These are phyloP conservation scores for Neodidymelliopsis sp. DNA, from an alignment of 2,329 filamentous ascomycete species.

Conservation along the genomic window DNA sequence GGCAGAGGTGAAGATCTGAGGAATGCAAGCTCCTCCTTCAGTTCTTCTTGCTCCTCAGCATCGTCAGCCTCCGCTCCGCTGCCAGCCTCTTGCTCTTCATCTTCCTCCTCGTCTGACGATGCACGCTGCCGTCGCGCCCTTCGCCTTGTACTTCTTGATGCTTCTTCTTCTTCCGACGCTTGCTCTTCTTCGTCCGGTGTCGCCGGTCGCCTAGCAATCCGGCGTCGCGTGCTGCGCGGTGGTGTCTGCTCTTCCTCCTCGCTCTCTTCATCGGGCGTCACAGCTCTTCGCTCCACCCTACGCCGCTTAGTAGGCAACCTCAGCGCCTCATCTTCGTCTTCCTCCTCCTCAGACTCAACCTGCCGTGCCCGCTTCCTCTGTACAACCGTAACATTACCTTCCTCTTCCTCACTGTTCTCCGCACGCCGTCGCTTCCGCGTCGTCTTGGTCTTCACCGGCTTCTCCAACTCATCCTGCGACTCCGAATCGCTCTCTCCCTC, in stretches of 20 bases:
- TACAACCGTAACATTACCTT: conserved; percentile 22
- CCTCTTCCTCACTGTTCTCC: conserved; percentile 13
- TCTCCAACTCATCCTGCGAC: conserved; percentile 21
- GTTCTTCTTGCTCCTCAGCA: conserved; percentile 47
- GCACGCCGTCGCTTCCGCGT: conserved; percentile 29
- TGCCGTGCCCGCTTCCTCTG: conserved; percentile 21
- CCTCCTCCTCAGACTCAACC: conserved; percentile 7
- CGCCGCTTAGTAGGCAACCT: conserved; percentile 17
- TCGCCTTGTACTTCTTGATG: conserved; percentile 7
- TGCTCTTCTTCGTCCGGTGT: conserved; percentile 14
- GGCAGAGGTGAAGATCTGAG: conserved; percentile 46
- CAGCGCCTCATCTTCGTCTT: not conserved
- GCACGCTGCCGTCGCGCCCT: conserved; percentile 36
- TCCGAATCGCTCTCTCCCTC: conserved; percentile 10
- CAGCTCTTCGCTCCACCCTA: conserved; percentile 2
- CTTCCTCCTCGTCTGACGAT: conserved; percentile 22
- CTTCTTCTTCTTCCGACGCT: not conserved
- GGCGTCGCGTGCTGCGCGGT: conserved; percentile 17
- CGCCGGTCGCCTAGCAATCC: conserved; percentile 3
- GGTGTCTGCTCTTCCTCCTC: conserved; percentile 17
- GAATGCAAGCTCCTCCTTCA: conserved; percentile 57
- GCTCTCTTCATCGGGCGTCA: conserved; percentile 8
- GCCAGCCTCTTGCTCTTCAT: conserved; percentile 20
- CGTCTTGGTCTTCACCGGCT: conserved; percentile 2
- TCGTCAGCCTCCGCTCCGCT: conserved; percentile 11